A percentile compares a stretch with the other conserved stretches of the same genome.
These are phyloP conservation scores for Phragmites australis DNA, from an alignment of 176 grass and related monocot genomes.

Conservation along the genomic window DNA sequence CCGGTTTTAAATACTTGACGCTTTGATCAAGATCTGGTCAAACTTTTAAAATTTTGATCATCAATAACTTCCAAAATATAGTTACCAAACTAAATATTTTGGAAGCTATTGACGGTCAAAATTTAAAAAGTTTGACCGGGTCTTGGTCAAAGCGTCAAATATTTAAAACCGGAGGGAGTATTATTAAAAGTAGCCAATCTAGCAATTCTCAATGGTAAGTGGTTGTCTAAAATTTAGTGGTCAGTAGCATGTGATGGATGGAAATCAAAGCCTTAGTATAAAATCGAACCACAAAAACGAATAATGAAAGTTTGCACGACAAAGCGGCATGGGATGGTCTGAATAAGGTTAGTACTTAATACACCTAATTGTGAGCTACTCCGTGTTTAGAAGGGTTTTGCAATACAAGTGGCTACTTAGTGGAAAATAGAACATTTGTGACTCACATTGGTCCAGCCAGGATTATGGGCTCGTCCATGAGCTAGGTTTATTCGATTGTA, in stretches of 20 bases:
- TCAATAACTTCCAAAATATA: no score
- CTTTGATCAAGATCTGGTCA: no score
- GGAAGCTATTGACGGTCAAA: no score
- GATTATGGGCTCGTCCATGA: conserved; percentile 91
- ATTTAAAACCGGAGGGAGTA: no score
- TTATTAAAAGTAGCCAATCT: not conserved
- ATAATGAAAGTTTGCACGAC: not conserved
- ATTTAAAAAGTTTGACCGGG: no score
- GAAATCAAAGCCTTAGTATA: conserved; percentile 6
- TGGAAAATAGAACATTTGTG: conserved; percentile 31
- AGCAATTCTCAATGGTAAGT: not conserved
- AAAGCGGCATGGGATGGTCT: not conserved
- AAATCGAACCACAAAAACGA: not conserved
- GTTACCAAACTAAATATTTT: no score
- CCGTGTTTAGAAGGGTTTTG: conserved; percentile 12
- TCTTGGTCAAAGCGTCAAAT: no score
- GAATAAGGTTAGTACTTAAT: not conserved
- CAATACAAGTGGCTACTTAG: not conserved
- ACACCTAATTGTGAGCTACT: conserved; percentile 24
- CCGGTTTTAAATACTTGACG: no score
- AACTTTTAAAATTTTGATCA: no score
- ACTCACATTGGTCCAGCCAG: conserved; percentile 93
- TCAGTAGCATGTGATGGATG: conserved; percentile 5
- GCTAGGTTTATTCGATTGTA: conserved; percentile 94
- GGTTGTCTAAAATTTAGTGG: not conserved